Conservation (phyloP, 352 stramenopile genomes). For the Thalassiosira mediterranea region DNA sequence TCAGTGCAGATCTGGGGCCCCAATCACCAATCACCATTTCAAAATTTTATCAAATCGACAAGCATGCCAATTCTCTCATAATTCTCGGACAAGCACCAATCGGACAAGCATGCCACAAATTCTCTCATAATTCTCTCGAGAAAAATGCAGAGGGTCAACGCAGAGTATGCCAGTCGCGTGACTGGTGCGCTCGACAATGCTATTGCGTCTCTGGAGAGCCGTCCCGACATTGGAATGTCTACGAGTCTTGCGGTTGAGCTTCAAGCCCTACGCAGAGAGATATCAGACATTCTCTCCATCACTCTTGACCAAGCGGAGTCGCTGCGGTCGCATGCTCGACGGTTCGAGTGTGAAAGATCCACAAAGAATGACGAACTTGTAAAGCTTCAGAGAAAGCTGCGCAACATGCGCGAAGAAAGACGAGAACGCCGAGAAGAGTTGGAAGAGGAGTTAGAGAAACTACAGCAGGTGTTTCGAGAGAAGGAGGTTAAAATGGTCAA, state of each 20-base stretch:
- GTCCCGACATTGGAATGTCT: not conserved
- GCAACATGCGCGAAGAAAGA: slow-evolving; percentile 2
- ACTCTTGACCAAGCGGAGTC: not conserved
- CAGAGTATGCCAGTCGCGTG: not conserved
- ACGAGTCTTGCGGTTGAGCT: not conserved
- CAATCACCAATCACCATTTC: too few species aligned
- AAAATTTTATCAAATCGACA: too few species aligned
- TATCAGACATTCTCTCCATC: not conserved
- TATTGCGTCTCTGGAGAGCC: not conserved
- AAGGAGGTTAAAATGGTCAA: not conserved
- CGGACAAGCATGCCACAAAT: too few species aligned
- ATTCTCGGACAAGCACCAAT: too few species aligned
- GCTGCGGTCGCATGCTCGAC: not conserved
- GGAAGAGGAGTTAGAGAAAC: not conserved
- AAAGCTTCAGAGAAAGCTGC: not conserved
- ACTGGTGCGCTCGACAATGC: not conserved
- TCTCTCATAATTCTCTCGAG: too few species aligned
- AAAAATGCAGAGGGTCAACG: not conserved
- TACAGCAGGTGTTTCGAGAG: not conserved
- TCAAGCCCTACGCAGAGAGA: not conserved
- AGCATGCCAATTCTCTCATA: too few species aligned
- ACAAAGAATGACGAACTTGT: slow-evolving; percentile 2
- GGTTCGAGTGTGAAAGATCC: not conserved
- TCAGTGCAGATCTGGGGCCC: too few species aligned
- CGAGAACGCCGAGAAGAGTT: not conserved